A percentile compares a stretch with the other conserved stretches of the same genome.
Evolutionary conservation across 495 filamentous ascomycete genomes (phyloP).

Genomic region (Penicillium herquei): DNA sequence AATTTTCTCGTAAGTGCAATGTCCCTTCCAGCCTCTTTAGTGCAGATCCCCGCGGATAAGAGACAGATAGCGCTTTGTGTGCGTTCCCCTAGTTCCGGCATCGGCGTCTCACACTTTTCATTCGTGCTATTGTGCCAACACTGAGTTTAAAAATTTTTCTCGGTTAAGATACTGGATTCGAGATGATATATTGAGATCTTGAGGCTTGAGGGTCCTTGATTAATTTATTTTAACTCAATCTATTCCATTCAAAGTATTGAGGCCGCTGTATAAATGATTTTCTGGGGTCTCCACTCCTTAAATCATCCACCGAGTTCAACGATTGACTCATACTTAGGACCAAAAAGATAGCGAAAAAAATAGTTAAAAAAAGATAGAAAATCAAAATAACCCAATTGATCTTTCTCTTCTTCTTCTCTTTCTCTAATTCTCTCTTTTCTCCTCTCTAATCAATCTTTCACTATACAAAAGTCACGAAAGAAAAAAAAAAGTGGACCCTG

Average conservation of each 20-base stretch:
- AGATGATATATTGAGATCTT: too few relatives aligned
- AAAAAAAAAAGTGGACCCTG: constrained; percentile 23
- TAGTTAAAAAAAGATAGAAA: background rate
- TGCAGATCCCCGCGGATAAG: constrained; percentile 12
- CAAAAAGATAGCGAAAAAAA: constrained; percentile 13
- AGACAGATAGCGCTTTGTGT: background rate
- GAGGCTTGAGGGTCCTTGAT: background rate
- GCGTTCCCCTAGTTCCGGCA: constrained; percentile 15
- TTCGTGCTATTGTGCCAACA: too few relatives aligned
- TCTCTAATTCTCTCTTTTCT: constrained; percentile 6
- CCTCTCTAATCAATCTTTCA: constrained; percentile 2
- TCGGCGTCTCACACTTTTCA: constrained; percentile 7
- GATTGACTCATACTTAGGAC: constrained; percentile 18
- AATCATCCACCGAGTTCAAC: constrained; percentile 9
- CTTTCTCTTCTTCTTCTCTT: background rate
- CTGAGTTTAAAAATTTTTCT: too few relatives aligned
- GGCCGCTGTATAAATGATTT: background rate
- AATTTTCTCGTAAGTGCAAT: constrained; percentile 4
- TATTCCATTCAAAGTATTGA: background rate
- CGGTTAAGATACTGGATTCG: too few relatives aligned
- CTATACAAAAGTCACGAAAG: constrained; percentile 1
- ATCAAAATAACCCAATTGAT: background rate
- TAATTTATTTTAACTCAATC: background rate
- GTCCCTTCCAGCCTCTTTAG: background rate
- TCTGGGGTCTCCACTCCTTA: constrained; percentile 1